These are phyloP conservation scores for Carex pumila DNA, from an alignment of 176 grass and related monocot species.

Conservation along the genomic window DNA sequence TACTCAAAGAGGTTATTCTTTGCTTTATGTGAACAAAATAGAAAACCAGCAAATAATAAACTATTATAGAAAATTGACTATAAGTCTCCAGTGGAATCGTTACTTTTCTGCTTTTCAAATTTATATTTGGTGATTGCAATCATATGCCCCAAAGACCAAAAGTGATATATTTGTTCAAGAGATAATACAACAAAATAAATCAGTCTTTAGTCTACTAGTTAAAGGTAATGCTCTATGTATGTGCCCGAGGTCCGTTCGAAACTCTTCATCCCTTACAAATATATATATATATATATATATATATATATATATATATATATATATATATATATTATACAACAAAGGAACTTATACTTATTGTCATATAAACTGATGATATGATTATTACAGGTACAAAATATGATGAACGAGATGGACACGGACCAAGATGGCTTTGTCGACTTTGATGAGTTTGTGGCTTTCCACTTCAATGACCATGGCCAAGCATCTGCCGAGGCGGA, in stretches of 20 bases:
- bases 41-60: not conserved
- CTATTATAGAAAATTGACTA: not conserved
- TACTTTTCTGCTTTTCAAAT: not conserved
- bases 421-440: slow-evolving; percentile 69
- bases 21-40: not conserved
- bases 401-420: slow-evolving; percentile 83
- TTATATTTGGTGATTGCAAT: not conserved
- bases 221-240: no score
- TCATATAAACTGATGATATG: slow-evolving; percentile 16
- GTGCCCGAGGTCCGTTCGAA: no score
- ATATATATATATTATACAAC: no score
- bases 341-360: not conserved
- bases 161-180: no score
- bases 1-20: not conserved
- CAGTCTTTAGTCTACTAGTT: no score
- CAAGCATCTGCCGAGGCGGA: slow-evolving; percentile 33
- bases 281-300: no score
- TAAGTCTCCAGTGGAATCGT: not conserved
- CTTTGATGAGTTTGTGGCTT: slow-evolving; percentile 61
- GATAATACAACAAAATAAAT: no score
- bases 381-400: slow-evolving; percentile 34
- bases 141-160: not conserved
- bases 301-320: no score
- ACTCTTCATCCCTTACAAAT: no score
- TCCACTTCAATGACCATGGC: slow-evolving; percentile 28